Base-by-base conservation (phyloP, 2,329 filamentous ascomycete genomes). In the Alternaria infectoria region DNA sequence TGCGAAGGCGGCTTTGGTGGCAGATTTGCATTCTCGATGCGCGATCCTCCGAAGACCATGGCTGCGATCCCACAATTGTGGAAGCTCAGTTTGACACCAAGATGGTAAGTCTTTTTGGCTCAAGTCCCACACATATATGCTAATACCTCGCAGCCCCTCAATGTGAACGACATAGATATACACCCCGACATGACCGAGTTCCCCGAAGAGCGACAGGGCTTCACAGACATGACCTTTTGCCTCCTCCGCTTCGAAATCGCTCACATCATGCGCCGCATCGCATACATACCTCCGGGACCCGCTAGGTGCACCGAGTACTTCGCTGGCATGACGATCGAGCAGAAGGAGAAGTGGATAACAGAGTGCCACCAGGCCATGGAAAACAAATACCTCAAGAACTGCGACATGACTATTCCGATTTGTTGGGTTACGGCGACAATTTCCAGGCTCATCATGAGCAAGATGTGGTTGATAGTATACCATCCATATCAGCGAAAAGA, bases 391-490 rank as follows among this genome's bases (percentile, higher is more conserved):
- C 69, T 87, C 11, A 78, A 79, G 40, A 77, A 86, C 30, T 85
- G 83, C 63, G 87, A 89, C 58, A 84, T 85, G 67, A 82, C 83
- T 0, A 80, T 88, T 1, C 87, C 87, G 8, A 80, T 92, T 1
- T 89, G 89, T 66, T 92, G 90, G 89, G 86, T 91, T 25, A 87
- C 87, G 8, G 89, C 88, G 5, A 91, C 90, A 26, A 84, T 92
- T 23, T 86, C 88, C 4, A 87, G 91, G 10, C 83, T 95, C 30
- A 88, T 94, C 65, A 87, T 93, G 80, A 89, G 89, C 56, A 95
- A 93, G 79, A 88, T 93, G 83, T 92, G 90, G 81, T 84, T 96
- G 36, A 86, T 93, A 63, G 86, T 93, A 3, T 91, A 95, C 72
- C 89, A 95, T 69, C 91, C 91, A 0, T 85, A 90, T 71, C 88